These are phyloP conservation scores for Debaryomycetaceae sp. DNA, from an alignment of 1,139 yeast species.

Conservation along the genomic window DNA sequence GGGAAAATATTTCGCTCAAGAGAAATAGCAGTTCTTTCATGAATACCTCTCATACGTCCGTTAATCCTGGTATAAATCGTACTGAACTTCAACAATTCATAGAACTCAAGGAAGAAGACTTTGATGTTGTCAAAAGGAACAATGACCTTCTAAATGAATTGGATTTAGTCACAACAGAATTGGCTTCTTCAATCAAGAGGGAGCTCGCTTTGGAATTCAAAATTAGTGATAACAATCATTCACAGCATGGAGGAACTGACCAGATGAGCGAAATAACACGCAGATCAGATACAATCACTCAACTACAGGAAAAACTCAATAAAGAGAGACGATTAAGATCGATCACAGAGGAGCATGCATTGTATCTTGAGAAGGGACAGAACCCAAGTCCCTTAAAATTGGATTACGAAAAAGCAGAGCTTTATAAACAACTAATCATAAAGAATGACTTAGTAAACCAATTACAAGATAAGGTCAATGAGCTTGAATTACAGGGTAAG, in stretches of 20 bases:
- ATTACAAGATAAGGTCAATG: conserved; percentile 38
- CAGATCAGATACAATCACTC: conserved; percentile 46
- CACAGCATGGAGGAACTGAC: conserved; percentile 13
- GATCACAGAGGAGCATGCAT: conserved; percentile 67
- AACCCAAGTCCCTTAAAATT: conserved; percentile 54
- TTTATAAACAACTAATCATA: conserved; percentile 43
- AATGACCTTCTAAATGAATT: conserved; percentile 58
- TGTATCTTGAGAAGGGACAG: conserved; percentile 52
- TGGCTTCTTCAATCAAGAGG: conserved; percentile 67
- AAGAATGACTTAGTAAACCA: conserved; percentile 48
- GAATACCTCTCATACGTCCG: conserved; percentile 1
- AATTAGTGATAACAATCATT: conserved; percentile 19
- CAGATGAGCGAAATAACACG: conserved; percentile 29
- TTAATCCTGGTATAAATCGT: background rate
- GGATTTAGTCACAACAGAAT: conserved; percentile 64
- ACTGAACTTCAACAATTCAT: conserved; percentile 5
- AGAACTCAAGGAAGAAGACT: conserved; percentile 53
- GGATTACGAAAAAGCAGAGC: conserved; percentile 53
- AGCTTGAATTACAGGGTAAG: conserved; percentile 18
- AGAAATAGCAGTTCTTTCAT: conserved; percentile 9
- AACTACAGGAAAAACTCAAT: conserved; percentile 54
- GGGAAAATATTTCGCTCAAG: conserved; percentile 4
- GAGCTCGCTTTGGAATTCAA: conserved; percentile 57
- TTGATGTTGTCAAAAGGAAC: conserved; percentile 59
- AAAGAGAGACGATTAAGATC: conserved; percentile 64